Base-by-base conservation (phyloP, 805 yeast genomes). In the Candida montana region DNA sequence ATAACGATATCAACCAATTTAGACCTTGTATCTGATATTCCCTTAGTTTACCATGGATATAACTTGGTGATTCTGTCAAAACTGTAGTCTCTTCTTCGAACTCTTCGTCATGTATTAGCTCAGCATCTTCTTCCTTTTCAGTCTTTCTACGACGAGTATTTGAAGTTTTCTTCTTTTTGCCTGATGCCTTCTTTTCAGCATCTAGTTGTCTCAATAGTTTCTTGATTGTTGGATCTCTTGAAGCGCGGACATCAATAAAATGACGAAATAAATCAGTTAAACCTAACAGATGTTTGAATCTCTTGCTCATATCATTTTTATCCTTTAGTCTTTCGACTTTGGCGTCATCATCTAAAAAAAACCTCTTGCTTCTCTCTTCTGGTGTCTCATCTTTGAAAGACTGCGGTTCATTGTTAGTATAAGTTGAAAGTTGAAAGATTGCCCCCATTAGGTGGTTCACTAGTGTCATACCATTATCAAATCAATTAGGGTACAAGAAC, bases 51-150 rank as follows among this genome's bases (percentile, higher is more conserved):
- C 99, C 99, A 31, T 79, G 65, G 33, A 91, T 67, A 57, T 72
- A 91, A 3, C 78, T 69, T 0, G 99, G 99, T 0, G 91, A 78
- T 55, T 87, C 95, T 0, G 95, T 83, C 39, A 91, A 69, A n/a
- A 84, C 82, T 0, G 88, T 80, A 4, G 81, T 69, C 29, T 72
- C 77, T 27, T 68, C 72, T 48, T 75, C 85, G 37, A 69, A 77
- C 48, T 77, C 87, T 61, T 88, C 96, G 44, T 84, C 96, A 42
- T 80, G 77, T 55, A 91, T 72, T 44, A 91, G 71, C 61, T 91
- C 97, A 3, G 88, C 95, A 61, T 91, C 98, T 63, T 91, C 99
- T 61, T 91, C 97, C 62, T 87, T 83, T 63, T 93, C 98, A 0
- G 96, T 80, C 56, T 90, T 93, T 49, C 97, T 74, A 41, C 85